These are phyloP conservation scores for Penicillium manginii DNA, from an alignment of 495 filamentous ascomycete species.

Conservation along the genomic window DNA sequence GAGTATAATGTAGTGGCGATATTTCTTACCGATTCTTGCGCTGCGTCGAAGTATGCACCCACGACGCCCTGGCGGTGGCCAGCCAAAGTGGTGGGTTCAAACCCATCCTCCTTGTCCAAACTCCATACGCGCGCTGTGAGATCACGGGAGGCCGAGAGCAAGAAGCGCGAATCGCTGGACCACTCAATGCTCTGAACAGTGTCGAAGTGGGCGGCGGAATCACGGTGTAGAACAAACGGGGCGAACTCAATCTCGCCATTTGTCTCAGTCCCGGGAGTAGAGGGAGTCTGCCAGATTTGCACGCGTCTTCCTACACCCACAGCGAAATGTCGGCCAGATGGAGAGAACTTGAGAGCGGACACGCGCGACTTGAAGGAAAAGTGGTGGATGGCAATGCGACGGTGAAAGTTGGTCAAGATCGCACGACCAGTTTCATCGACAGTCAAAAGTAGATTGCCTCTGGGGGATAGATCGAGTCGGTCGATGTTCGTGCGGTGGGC, in stretches of 20 bases:
- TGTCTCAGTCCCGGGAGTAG: constrained; percentile 72
- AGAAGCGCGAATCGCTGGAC: constrained; percentile 94
- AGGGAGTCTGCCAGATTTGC: constrained; percentile 95
- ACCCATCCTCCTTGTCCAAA: constrained; percentile 81
- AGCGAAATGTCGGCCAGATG: constrained; percentile 86
- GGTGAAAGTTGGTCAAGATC: constrained; percentile 85
- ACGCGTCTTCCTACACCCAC: constrained; percentile 82
- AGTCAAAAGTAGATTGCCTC: constrained; percentile 86
- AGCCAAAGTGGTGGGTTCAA: constrained; percentile 83
- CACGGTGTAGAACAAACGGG: constrained; percentile 86
- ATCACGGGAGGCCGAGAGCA: constrained; percentile 88
- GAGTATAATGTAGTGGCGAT: constrained; percentile 45
- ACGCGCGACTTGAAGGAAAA: constrained; percentile 89
- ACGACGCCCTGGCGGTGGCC: constrained; percentile 87
- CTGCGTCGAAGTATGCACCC: constrained; percentile 88
- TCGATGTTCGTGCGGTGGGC: constrained; percentile 92
- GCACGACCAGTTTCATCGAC: constrained; percentile 93
- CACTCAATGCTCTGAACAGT: constrained; percentile 82
- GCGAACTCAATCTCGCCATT: constrained; percentile 92
- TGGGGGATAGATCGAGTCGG: constrained; percentile 82
- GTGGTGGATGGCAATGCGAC: constrained; percentile 84
- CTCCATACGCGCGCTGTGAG: constrained; percentile 95
- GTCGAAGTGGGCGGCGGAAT: constrained; percentile 88
- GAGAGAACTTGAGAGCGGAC: constrained; percentile 87
- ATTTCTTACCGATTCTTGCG: constrained; percentile 74